Percentiles rank a stretch among this genome's conserved stretches.
phyloP scores from a whole-genome alignment of 192 early-diverging fungal species.

The Umbelopsis sp. region DNA sequence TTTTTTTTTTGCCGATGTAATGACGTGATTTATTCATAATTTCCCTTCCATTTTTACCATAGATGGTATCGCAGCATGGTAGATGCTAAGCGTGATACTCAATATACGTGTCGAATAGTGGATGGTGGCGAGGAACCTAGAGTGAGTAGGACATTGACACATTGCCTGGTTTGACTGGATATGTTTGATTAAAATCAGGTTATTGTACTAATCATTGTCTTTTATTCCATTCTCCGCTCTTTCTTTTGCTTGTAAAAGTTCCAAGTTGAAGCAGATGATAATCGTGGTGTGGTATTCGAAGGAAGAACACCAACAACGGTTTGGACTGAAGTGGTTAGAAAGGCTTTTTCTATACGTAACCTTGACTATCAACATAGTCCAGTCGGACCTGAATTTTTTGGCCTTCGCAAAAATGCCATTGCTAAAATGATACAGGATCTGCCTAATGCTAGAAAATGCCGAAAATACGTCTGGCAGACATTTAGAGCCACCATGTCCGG shows the following conservation, averaged over 20 bases:
- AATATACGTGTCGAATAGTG: slow-evolving; percentile 76
- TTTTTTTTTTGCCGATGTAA: too few relatives aligned
- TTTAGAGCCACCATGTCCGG: slow-evolving; percentile 49
- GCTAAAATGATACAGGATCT: slow-evolving; percentile 89
- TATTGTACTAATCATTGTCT: too few relatives aligned
- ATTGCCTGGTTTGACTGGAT: too few relatives aligned
- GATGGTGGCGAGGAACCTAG: slow-evolving; percentile 77
- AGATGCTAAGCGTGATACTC: slow-evolving; percentile 46
- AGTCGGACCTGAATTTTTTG: slow-evolving; percentile 91
- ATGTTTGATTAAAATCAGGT: too few relatives aligned
- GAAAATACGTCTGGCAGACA: slow-evolving; percentile 68
- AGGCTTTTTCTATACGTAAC: slow-evolving; percentile 77
- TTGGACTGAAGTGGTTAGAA: slow-evolving; percentile 79
- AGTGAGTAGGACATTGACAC: slow-evolving; percentile 8
- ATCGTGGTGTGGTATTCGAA: slow-evolving; percentile 59
- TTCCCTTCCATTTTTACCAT: neutral
- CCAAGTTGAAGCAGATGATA: slow-evolving; percentile 80
- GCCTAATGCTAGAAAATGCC: slow-evolving; percentile 72
- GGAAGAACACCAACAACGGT: slow-evolving; percentile 84
- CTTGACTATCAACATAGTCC: slow-evolving; percentile 80
- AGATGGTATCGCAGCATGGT: slow-evolving; percentile 62
- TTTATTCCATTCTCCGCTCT: neutral
- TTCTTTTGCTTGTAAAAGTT: too few relatives aligned
- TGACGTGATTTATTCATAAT: too few relatives aligned
- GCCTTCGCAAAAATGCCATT: slow-evolving; percentile 86